Evolutionary conservation across 2,329 filamentous ascomycete species (phyloP).

Genomic region (Phialocephala sp.): DNA sequence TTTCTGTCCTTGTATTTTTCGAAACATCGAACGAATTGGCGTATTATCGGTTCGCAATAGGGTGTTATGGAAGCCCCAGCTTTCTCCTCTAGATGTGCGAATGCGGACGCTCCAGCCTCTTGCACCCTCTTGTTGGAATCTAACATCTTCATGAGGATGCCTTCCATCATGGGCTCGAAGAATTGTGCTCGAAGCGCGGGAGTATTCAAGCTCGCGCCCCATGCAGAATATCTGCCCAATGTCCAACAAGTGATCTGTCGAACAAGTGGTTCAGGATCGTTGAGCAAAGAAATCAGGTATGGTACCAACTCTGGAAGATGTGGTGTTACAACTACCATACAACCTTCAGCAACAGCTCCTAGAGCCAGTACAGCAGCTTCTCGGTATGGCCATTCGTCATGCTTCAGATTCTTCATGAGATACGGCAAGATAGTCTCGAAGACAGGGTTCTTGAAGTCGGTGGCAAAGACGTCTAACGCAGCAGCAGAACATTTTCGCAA

Average conservation of each 20-base stretch:
- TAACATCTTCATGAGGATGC: constrained; percentile 91
- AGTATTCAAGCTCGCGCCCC: constrained; percentile 80
- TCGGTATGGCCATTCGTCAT: constrained; percentile 87
- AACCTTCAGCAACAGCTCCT: constrained; percentile 93
- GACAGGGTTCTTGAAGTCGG: constrained; percentile 84
- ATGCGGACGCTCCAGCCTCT: constrained; percentile 93
- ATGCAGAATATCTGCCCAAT: constrained; percentile 88
- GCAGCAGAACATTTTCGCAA: constrained; percentile 96
- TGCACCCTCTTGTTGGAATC: constrained; percentile 98
- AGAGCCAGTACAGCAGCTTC: constrained; percentile 94
- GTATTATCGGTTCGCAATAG: constrained; percentile 88
- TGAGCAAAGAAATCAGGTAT: constrained; percentile 85
- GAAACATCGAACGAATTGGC: constrained; percentile 92
- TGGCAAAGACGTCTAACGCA: constrained; percentile 90
- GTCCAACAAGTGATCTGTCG: constrained; percentile 99
- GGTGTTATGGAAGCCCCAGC: constrained; percentile 80
- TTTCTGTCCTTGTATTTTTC: constrained; percentile 97
- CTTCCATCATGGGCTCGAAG: constrained; percentile 97
- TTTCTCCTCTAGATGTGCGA: constrained; percentile 95
- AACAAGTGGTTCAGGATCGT: constrained; percentile 87
- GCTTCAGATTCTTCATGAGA: constrained; percentile 85
- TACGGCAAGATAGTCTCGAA: constrained; percentile 94
- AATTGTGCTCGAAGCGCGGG: constrained; percentile 72
- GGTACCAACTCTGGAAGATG: constrained; percentile 90
- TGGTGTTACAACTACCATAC: constrained; percentile 85